Evolutionary conservation across 1,284 basidiomycete genomes (phyloP).

Genomic region (Ustilago loliicola): DNA sequence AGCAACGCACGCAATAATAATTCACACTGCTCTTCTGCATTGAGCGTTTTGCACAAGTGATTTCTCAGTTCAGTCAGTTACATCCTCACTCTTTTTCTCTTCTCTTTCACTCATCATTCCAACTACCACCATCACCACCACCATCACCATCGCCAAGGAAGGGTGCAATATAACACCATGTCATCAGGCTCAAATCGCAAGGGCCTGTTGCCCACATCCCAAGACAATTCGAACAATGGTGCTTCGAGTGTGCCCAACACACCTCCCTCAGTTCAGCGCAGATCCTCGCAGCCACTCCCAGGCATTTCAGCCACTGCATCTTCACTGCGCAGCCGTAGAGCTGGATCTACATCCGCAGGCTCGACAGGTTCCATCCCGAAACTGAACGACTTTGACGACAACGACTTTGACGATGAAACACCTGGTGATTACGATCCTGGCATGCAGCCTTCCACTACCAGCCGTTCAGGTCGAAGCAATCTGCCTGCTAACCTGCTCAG

Average conservation of each 20-base stretch:
- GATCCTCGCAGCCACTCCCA: constrained; percentile 59
- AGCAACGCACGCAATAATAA: not conserved
- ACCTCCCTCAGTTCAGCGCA: constrained; percentile 40
- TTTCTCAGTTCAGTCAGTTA: not conserved
- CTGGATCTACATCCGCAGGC: constrained; percentile 32
- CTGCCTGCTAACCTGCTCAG: constrained; percentile 22
- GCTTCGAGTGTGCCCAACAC: constrained; percentile 9
- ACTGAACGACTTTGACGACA: constrained; percentile 41
- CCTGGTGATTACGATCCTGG: constrained; percentile 58
- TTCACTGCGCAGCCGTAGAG: constrained; percentile 60
- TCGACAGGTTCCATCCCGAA: constrained; percentile 27
- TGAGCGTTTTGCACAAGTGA: too few relatives aligned
- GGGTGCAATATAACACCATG: constrained; percentile 6
- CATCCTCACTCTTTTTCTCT: constrained; percentile 9
- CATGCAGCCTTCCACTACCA: constrained; percentile 34
- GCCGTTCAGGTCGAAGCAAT: constrained; percentile 16
- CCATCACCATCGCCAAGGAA: not conserved
- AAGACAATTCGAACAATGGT: constrained; percentile 19
- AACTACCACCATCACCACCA: not conserved
- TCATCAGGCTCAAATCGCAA: constrained; percentile 44
- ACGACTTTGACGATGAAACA: constrained; percentile 63
- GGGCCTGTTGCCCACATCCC: constrained; percentile 54
- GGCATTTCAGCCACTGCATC: constrained; percentile 67
- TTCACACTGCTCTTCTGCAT: constrained; percentile 1
- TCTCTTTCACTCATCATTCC: not conserved